Evolutionary conservation across 2,329 filamentous ascomycete species (phyloP), one percentile per base, ranked within the genome.

Genomic region (Eutypella sp.): DNA sequence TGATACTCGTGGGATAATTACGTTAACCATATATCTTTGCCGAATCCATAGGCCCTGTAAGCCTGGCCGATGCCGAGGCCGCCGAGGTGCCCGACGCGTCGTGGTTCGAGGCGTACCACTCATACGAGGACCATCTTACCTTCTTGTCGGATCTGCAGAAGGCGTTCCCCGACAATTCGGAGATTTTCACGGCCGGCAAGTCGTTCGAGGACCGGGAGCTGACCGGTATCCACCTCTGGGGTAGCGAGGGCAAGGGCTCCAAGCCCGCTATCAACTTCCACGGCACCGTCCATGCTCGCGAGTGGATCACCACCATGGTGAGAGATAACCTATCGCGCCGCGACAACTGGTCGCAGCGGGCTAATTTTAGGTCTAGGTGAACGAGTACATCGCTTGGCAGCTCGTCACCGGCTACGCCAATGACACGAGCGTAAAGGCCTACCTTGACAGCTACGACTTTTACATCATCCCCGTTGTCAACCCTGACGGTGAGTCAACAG

Each of bases 161-260:
- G 1, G 54, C 64, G 3, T 73, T 74, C 53, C 66, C 75, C 3
- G 50, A 59, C 4, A 71, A 75, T 49, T 69, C 75, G 11, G 71
- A 76, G 54, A 67, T 77, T 37, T 65, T 78, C 33, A 64, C 62
- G 15, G 61, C 67, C 5, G 76, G 76, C 4, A 62, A 56, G 6
- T 76, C 74, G 6, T 64, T 67, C 19, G 58, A 74, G 44, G 72
- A 72, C 1, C 65, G 71, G 18, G 49, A 63, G 45, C 86, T 90
- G 22, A 78, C 79, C 16, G 86, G 82, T 16, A 68, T 79, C 37
- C 75, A 78, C 56, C 66, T 79, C 47, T 78, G 69, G 64, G 76
- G 75, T n/a, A 66, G 57, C 44, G 57, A 58, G 1, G 67, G 69
- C 16, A 70, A 67, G 52, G 67, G 69, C 25, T 64, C 58, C 38